Evolutionary conservation across 2,329 filamentous ascomycete species (phyloP), one percentile per base, ranked within the genome.

Genomic region (Aspergillus piperis): DNA sequence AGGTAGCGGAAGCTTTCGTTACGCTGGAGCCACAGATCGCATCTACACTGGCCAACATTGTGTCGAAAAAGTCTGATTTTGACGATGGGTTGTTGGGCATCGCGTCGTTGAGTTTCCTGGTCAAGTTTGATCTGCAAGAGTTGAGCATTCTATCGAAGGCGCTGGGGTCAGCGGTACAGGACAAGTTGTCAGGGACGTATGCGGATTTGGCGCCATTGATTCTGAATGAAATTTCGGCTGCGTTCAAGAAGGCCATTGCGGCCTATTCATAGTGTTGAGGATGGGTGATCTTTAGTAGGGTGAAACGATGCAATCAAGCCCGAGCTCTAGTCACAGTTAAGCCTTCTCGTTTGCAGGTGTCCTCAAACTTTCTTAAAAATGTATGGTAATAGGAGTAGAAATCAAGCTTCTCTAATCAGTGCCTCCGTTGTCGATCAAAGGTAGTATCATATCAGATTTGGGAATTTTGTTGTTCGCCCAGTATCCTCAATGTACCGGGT

Each of bases 41-140:
- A 23, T 63, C 61, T 1, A 62, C 64, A 1, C 60, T 68, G 5
- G 60, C 62, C 38, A 66, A 62, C 7, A 59, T 68, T 42, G 59
- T 68, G 11, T 7, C 32, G 8, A 65, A 65, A 54, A 66, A 66
- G n/a, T 30, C 56, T 0, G 54, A 64, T 38, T 66, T 68, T n/a
- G 54, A 64, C 17, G 65, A 32, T 2, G 65, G 64, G 2, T 21
- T 68, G 42, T 30, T 68, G 25, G 65, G 64, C 0, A 54, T 68
- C 2, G 58, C 60, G 1, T 65, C 64, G 17, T n/a, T 69, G 47
- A 47, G 58, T 0, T 63, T 63, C 8, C 19, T 68, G 5, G 67
- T 69, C 6, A 65, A 61, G 59, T 48, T 32, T 2, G 59, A 66
- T 17, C 32, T 68, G 52, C 50, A 64, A 48, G 48, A 59, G 41